A percentile compares a stretch with the other conserved stretches of the same genome.
Evolutionary conservation across 352 stramenopile species (phyloP).

Genomic region (Pythium dissimile): DNA sequence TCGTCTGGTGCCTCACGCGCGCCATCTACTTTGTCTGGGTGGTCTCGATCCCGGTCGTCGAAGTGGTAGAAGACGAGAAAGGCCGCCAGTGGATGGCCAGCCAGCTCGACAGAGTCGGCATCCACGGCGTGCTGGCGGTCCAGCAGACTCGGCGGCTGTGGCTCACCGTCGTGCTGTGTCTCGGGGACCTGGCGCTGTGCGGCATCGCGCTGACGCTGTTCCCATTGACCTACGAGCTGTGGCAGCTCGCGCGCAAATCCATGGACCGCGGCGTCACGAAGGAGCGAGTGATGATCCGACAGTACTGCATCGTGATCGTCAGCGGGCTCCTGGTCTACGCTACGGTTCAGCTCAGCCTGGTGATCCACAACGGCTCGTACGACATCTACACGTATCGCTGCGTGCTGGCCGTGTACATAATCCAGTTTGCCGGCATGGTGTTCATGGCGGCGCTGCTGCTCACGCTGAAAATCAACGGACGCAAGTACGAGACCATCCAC

Average conservation of each 20-base stretch:
- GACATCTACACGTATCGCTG: constrained; percentile 43
- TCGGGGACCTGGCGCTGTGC: constrained; percentile 54
- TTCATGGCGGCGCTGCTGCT: constrained; percentile 52
- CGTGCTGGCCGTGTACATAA: constrained; percentile 39
- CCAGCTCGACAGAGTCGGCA: constrained; percentile 49
- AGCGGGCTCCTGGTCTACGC: constrained; percentile 28
- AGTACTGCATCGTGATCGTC: constrained; percentile 33
- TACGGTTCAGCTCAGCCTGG: constrained; percentile 28
- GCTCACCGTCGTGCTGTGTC: constrained; percentile 32
- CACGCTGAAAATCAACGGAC: constrained; percentile 43
- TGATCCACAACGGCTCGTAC: constrained; percentile 34
- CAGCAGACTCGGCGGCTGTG: constrained; percentile 19
- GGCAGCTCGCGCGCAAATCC: constrained; percentile 45
- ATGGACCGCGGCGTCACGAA: constrained; percentile 56
- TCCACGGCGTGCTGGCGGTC: constrained; percentile 30
- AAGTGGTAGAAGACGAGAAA: constrained; percentile 10
- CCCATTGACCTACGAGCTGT: constrained; percentile 54
- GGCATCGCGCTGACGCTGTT: constrained; percentile 49
- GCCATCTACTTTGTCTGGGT: constrained; percentile 44
- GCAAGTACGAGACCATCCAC: constrained; percentile 63
- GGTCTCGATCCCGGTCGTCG: not conserved
- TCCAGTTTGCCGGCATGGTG: constrained; percentile 47
- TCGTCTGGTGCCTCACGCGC: constrained; percentile 37
- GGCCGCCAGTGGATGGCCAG: not conserved
- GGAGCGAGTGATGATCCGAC: constrained; percentile 39